Evolutionary conservation across 768 basidiomycete species (phyloP).

Genomic region (Tylopilus balloui): DNA sequence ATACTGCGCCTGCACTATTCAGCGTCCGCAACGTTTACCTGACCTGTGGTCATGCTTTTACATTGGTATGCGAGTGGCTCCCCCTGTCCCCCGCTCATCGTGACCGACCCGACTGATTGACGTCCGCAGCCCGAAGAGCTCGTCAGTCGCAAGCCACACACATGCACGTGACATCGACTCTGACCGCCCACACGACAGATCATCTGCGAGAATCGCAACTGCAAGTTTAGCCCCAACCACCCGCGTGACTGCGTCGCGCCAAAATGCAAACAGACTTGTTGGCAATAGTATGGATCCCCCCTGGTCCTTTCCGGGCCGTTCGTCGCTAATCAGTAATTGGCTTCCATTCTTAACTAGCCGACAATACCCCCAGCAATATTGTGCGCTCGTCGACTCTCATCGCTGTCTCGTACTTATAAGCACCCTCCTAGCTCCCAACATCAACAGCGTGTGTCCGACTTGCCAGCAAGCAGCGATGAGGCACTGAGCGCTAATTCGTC

Average conservation of each 20-base stretch:
- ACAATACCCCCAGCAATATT: slow-evolving; percentile 44
- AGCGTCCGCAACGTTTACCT: slow-evolving; percentile 47
- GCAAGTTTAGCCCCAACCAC: slow-evolving; percentile 55
- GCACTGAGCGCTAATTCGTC: slow-evolving; percentile 15
- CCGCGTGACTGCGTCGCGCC: slow-evolving; percentile 40
- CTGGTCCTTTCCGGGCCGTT: slow-evolving; percentile 5
- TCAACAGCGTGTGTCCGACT: slow-evolving; percentile 39
- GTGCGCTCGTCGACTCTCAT: slow-evolving; percentile 24
- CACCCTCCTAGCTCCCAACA: slow-evolving; percentile 36
- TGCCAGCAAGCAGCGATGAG: slow-evolving; percentile 32
- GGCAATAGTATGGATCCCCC: slow-evolving; percentile 43
- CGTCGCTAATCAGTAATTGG: slow-evolving; percentile 3
- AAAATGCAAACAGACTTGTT: slow-evolving; percentile 41
- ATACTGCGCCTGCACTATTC: not conserved
- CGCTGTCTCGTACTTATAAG: not conserved
- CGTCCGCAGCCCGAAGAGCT: slow-evolving; percentile 37
- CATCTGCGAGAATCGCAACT: slow-evolving; percentile 40
- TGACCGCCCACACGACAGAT: slow-evolving; percentile 35
- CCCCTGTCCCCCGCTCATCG: not conserved
- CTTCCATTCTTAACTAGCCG: slow-evolving; percentile 31
- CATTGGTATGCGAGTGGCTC: slow-evolving; percentile 32
- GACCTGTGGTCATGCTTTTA: slow-evolving; percentile 46
- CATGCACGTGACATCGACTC: slow-evolving; percentile 1
- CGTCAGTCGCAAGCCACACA: slow-evolving; percentile 14
- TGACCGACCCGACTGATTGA: slow-evolving; percentile 6